A percentile compares a stretch with the other conserved stretches of the same genome.
phyloP scores from a whole-genome alignment of 2,329 filamentous ascomycete species.

The Teratosphaeria destructans region DNA sequence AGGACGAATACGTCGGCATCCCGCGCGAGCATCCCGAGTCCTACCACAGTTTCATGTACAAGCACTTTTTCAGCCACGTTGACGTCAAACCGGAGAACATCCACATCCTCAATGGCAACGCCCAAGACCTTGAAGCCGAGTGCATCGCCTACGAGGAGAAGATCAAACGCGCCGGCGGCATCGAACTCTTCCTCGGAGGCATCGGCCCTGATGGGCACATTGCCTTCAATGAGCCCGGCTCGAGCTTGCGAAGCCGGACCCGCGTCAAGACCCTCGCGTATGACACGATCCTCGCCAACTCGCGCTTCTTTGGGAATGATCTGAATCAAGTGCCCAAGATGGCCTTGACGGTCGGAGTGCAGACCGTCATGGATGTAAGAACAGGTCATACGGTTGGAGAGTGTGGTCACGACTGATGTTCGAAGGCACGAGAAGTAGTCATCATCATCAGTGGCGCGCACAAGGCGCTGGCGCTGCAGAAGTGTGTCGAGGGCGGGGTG shows the following conservation, averaged over 20 bases:
- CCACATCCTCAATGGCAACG: constrained; percentile 75
- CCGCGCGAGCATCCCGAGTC: constrained; percentile 74
- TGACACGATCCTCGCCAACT: constrained; percentile 78
- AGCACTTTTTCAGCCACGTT: constrained; percentile 78
- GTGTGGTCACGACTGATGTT: not conserved
- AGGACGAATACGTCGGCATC: constrained; percentile 81
- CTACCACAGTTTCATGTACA: constrained; percentile 91
- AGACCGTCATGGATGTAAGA: constrained; percentile 62
- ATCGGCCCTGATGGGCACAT: constrained; percentile 83
- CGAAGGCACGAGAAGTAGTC: constrained; percentile 60
- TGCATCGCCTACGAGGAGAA: constrained; percentile 70
- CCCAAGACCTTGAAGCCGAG: constrained; percentile 62
- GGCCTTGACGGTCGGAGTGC: constrained; percentile 75
- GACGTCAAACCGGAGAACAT: constrained; percentile 74
- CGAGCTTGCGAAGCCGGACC: constrained; percentile 64
- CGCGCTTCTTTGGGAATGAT: constrained; percentile 71
- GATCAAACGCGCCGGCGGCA: constrained; percentile 64
- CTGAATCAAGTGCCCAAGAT: constrained; percentile 64
- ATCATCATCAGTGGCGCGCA: constrained; percentile 73
- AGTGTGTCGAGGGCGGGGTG: constrained; percentile 69
- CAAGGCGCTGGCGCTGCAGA: constrained; percentile 70
- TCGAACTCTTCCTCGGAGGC: constrained; percentile 76
- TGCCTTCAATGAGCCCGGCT: constrained; percentile 83
- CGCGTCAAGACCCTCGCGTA: constrained; percentile 80
- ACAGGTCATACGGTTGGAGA: not conserved